Evolutionary conservation across 805 yeast species (phyloP).

Genomic region (Metschnikowia bowlesiae): DNA sequence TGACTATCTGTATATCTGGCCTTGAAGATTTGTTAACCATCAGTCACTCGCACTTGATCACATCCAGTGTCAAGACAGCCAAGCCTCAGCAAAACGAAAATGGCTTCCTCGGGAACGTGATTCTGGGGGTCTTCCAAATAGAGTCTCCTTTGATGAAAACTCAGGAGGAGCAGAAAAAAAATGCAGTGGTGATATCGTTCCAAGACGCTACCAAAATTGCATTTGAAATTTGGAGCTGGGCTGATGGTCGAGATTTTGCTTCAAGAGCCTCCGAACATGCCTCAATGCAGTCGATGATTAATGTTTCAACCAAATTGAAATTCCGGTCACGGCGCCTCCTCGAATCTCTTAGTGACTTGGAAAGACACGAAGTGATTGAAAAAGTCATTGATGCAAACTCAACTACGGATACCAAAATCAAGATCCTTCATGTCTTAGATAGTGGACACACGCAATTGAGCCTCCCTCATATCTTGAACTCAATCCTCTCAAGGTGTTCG

Average conservation of each 20-base stretch:
- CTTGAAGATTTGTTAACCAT: constrained; percentile 60
- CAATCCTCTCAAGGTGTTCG: constrained; percentile 46
- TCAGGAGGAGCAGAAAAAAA: constrained; percentile 49
- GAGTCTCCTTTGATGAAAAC: constrained; percentile 56
- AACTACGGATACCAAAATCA: constrained; percentile 30
- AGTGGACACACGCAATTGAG: constrained; percentile 77
- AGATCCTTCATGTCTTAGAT: constrained; percentile 72
- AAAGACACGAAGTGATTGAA: constrained; percentile 71
- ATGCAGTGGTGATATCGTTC: constrained; percentile 58
- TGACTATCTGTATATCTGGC: constrained; percentile 50
- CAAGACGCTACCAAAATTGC: constrained; percentile 53
- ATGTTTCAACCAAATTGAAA: constrained; percentile 56
- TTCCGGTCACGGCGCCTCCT: constrained; percentile 63
- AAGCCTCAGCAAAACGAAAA: constrained; percentile 28
- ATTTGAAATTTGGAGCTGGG: constrained; percentile 67
- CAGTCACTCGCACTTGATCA: constrained; percentile 51
- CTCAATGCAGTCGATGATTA: constrained; percentile 26
- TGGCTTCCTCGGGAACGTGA: constrained; percentile 62
- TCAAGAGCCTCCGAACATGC: constrained; percentile 1
- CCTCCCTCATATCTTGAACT: constrained; percentile 59
- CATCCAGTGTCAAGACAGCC: constrained; percentile 23
- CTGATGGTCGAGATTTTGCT: constrained; percentile 39
- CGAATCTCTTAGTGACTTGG: constrained; percentile 60
- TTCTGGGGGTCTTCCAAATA: constrained; percentile 73
- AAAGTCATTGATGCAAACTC: constrained; percentile 45